Conservation (phyloP, 75 land plant species). For the Picea sitchensis region DNA sequence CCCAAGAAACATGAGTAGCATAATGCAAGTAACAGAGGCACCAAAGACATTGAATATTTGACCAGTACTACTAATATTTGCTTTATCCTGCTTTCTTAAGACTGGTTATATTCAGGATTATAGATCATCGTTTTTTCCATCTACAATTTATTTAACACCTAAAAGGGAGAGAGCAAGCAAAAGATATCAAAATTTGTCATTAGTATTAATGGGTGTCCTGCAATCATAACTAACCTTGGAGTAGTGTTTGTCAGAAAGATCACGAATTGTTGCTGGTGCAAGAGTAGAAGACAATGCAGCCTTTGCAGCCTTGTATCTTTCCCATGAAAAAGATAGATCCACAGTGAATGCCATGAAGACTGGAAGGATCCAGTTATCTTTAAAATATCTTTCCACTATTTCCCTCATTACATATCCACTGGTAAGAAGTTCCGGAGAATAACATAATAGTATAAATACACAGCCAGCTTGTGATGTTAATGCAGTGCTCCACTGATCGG, state of each 20-base stretch:
- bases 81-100: background rate
- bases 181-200: background rate
- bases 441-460: constrained; percentile 31
- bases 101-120: background rate
- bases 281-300: constrained; percentile 25
- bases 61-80: background rate
- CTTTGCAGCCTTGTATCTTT: constrained; percentile 47
- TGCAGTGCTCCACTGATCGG: constrained; percentile 37
- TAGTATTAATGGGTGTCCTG: background rate
- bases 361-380: constrained; percentile 37
- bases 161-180: background rate
- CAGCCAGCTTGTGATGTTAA: constrained; percentile 37
- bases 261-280: constrained; percentile 24
- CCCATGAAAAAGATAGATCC: constrained; percentile 45
- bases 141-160: background rate
- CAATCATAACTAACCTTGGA: constrained; percentile 18
- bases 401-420: constrained; percentile 36
- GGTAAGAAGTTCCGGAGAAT: constrained; percentile 34
- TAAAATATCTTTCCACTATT: constrained; percentile 44
- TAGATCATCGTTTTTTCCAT: background rate
- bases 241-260: constrained; percentile 15
- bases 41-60: background rate
- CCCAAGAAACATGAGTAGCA: background rate
- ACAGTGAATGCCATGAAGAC: constrained; percentile 49
- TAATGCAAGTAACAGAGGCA: constrained; percentile 5